Base-by-base conservation (phyloP, 495 filamentous ascomycete species). In the Hyaloscypha bicolor region DNA sequence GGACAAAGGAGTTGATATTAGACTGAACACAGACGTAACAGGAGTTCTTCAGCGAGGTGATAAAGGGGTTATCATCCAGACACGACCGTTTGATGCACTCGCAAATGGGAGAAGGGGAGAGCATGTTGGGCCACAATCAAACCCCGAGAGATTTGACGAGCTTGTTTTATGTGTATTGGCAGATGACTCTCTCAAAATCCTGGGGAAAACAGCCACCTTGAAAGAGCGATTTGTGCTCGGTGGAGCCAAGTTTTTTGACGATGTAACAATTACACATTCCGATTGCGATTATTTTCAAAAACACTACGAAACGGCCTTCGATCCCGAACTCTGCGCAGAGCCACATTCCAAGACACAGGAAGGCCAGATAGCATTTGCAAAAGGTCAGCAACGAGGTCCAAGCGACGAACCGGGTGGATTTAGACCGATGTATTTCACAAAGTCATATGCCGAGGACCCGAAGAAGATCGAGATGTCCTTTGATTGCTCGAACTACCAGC, bases 391-490 rank as follows among this genome's bases (percentile, higher is more conserved):
- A 14, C 33, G 65, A 19, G 73, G 71, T 0, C 64, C 57, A 3
- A 73, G 71, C 8, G 69, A 69, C 39, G 76, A 79, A 61, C 71
- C 74, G 1, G 11, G 61, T 12, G 83, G 86, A 25, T 94, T 89
- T 75, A 81, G 85, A 21, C 90, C 92, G 19, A 95, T 95, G 92
- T 95, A 95, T 78, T 90, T 86, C 76, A 94, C 87, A 66, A 90
- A 92, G 62, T 85, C 81, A 16, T 93, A 92, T 73, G 71, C 78
- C 11, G 70, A 83, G 14, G 88, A 90, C 69, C 83, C 81, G 12
- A 79, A 81, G 14, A 91, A 91, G 69, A 88, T 96, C 9, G 92
- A 96, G 71, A 94, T 96, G 91, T 89, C 85, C 68, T 96, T 94
- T 76, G 91, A 94, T 75, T 92, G 90, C 77, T 90, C 88, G 21